Evolutionary conservation across 2,329 filamentous ascomycete species (phyloP).

Genomic region (Coniochaeta sp.): DNA sequence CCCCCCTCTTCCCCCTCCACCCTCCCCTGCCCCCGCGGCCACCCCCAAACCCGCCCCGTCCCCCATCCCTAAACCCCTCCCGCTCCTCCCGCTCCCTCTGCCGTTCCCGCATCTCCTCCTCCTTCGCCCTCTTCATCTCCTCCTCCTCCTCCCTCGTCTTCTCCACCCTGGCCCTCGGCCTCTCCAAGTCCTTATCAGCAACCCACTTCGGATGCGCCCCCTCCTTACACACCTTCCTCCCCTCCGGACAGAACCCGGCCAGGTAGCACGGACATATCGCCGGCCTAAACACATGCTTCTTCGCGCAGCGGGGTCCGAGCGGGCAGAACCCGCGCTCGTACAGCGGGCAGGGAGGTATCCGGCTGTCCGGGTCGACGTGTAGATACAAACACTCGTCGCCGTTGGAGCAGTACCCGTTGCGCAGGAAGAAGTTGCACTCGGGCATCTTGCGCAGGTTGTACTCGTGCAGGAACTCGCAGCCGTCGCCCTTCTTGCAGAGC

Average conservation of each 20-base stretch:
- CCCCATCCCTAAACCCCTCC: conserved; percentile 11
- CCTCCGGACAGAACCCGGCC: conserved; percentile 91
- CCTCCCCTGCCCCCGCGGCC: neutral
- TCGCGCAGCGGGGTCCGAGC: conserved; percentile 76
- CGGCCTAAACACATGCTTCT: conserved; percentile 76
- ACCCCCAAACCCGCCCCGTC: conserved; percentile 15
- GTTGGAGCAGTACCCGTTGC: conserved; percentile 91
- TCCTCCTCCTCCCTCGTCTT: conserved; percentile 51
- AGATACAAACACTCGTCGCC: conserved; percentile 94
- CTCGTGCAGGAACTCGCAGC: conserved; percentile 96
- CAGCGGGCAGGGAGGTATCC: conserved; percentile 75
- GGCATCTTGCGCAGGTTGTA: conserved; percentile 98
- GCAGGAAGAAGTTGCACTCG: conserved; percentile 93
- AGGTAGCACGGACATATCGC: conserved; percentile 79
- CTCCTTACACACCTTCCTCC: conserved; percentile 56
- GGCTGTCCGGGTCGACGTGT: conserved; percentile 76
- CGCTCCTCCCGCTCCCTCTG: conserved; percentile 25
- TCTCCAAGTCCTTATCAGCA: conserved; percentile 60
- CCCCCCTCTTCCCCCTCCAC: conserved; percentile 3
- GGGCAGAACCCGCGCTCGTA: conserved; percentile 95
- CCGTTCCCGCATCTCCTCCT: conserved; percentile 42
- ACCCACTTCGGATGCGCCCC: conserved; percentile 76
- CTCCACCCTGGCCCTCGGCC: conserved; percentile 64
- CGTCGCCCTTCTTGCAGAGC: conserved; percentile 94
- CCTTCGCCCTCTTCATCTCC: conserved; percentile 33